phyloP scores from a whole-genome alignment of 2,329 filamentous ascomycete species.

The Pseudopithomyces maydicus region DNA sequence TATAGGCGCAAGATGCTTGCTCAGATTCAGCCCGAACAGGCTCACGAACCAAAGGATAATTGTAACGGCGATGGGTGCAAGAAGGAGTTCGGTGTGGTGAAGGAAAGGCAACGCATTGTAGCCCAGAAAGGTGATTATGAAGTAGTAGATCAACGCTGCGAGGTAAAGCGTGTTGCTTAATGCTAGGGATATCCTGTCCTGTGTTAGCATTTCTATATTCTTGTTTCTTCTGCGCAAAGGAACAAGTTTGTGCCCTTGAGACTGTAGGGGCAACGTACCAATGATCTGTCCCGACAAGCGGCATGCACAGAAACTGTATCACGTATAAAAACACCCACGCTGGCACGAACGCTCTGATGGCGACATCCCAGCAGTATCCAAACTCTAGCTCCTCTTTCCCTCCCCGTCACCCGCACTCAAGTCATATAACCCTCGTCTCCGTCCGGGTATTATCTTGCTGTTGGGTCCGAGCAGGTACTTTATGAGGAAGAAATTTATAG shows the following conservation, averaged over 20 bases:
- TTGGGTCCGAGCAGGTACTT: conserved; percentile 65
- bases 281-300: conserved; percentile 60
- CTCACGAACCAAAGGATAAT: conserved; percentile 63
- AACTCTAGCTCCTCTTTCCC: conserved; percentile 67
- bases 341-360: conserved; percentile 70
- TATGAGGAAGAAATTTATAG: conserved; percentile 67
- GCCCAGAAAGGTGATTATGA: conserved; percentile 70
- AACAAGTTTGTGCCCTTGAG: neutral
- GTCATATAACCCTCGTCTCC: conserved; percentile 62
- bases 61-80: conserved; percentile 65
- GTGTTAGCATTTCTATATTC: neutral
- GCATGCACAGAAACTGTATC: conserved; percentile 70
- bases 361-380: conserved; percentile 73
- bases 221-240: neutral
- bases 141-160: conserved; percentile 69
- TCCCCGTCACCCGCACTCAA: conserved; percentile 53
- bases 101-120: conserved; percentile 72
- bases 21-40: conserved; percentile 57
- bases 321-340: conserved; percentile 71
- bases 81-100: conserved; percentile 68
- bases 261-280: conserved; percentile 44
- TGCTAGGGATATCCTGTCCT: conserved; percentile 57
- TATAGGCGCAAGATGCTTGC: conserved; percentile 56
- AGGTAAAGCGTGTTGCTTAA: conserved; percentile 70
- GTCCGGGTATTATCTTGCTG: conserved; percentile 56